Percentiles rank a stretch among this genome's conserved stretches.
These are phyloP conservation scores for Verticillium alfalfae DNA, from an alignment of 2,329 filamentous ascomycete genomes.

Conservation along the genomic window DNA sequence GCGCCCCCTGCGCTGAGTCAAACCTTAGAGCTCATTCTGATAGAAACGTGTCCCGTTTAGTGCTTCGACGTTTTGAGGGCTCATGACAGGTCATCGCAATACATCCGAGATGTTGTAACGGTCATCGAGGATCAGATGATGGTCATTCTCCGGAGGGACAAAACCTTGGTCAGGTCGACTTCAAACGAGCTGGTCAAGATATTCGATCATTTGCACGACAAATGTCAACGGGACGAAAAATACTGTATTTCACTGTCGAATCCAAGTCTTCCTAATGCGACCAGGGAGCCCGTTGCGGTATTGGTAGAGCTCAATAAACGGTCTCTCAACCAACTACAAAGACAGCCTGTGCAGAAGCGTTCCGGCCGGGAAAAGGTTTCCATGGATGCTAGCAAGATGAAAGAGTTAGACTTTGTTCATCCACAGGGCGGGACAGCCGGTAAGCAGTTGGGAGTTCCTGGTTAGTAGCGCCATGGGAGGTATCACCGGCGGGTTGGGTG, in stretches of 20 bases:
- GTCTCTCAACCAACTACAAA: neutral
- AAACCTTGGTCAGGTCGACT: neutral
- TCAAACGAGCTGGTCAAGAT: neutral
- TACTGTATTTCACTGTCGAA: neutral
- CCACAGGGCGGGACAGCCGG: neutral
- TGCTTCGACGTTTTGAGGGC: neutral
- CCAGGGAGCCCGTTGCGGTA: neutral
- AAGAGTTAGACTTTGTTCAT: neutral
- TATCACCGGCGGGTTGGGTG: too few relatives aligned
- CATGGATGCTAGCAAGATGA: neutral
- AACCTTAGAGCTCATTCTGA: neutral
- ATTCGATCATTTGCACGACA: neutral
- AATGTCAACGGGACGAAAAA: neutral
- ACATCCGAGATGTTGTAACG: neutral
- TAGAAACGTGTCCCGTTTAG: neutral
- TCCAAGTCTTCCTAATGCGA: neutral
- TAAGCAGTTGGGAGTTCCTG: too few relatives aligned
- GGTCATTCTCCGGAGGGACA: neutral
- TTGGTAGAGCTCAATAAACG: neutral
- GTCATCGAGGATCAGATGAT: neutral
- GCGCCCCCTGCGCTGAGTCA: neutral
- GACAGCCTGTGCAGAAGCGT: neutral
- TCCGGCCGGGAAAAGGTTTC: neutral
- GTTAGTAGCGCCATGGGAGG: too few relatives aligned
- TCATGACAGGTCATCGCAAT: neutral